These are phyloP conservation scores for Xerocomellus chrysenteron DNA, from an alignment of 768 basidiomycete genomes.

Conservation along the genomic window DNA sequence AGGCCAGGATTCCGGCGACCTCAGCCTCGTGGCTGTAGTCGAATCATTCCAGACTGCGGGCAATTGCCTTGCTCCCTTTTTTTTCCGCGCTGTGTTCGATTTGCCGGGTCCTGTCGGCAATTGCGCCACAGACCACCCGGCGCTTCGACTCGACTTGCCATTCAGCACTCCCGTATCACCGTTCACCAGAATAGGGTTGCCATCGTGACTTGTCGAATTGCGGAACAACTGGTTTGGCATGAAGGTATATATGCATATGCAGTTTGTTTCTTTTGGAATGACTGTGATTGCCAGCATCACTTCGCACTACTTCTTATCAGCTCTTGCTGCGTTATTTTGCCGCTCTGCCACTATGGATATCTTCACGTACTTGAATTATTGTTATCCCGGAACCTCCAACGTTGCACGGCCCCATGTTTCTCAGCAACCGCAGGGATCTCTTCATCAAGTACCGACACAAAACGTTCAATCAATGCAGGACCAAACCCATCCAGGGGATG, in stretches of 20 bases:
- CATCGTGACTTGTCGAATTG: neutral
- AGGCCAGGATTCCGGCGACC: conserved; percentile 1
- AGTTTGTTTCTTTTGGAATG: neutral
- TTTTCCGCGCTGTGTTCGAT: conserved; percentile 3
- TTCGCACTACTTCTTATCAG: neutral
- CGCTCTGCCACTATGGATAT: conserved; percentile 13
- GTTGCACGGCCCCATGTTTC: neutral
- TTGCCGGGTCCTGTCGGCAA: conserved; percentile 3
- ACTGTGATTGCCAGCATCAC: neutral
- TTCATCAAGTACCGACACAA: neutral
- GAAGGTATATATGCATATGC: conserved; percentile 17
- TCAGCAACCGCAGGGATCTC: neutral
- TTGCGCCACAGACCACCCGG: conserved; percentile 3
- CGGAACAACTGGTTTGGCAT: neutral
- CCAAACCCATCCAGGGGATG: neutral
- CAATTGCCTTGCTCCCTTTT: conserved; percentile 3
- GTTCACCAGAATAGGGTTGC: neutral
- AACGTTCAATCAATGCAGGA: neutral
- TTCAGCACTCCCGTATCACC: neutral
- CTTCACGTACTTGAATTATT: conserved; percentile 14
- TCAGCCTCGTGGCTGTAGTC: conserved; percentile 15
- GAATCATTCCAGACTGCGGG: neutral
- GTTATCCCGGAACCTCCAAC: conserved; percentile 10
- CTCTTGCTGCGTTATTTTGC: neutral
- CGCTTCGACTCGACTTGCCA: neutral